Evolutionary conservation across 2,329 filamentous ascomycete species (phyloP), one percentile per base, ranked within the genome.

Genomic region (Byssochlamys sp.): DNA sequence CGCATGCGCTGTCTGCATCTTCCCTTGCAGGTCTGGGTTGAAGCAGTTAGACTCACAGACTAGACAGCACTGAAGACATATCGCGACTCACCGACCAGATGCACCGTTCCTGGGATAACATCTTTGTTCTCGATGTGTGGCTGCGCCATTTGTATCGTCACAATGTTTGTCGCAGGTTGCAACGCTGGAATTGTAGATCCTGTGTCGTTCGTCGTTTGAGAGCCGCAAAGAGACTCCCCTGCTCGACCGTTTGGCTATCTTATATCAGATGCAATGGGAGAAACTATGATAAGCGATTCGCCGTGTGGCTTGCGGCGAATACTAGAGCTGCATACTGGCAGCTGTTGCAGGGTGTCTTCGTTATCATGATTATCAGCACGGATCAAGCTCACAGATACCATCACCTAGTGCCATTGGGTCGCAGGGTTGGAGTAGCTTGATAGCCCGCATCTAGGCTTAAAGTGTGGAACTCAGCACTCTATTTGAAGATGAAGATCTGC

Each of bases 31-130:
- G 39, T 45, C 39, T 45, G n/a, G 19, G 19, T 24, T 19, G n/a
- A 45, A 6, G 39, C 39, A 2, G 39, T 45, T 45, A 45, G 39
- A 45, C 19, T 45, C 5, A 9, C 39, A 39, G 14, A 4, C 12
- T 61, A 56, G 10, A 62, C 66, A 66, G 62, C 7, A 62, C 57
- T n/a, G 61, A 62, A 29, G 63, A 64, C 29, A 63, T 62, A 14
- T 58, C 60, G 7, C 29, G 11, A 53, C 58, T 63, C 31, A 54
- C 74, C 72, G 11, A 75, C 67, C 52, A 75, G 65, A 28, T 70
- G 69, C 45, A 75, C 65, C 2, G 73, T 76, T 10, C 73, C 73
- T 0, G 73, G 71, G 31, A 66, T 55, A 33, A 53, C 49, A 51
- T 51, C 24, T 28, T 28, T 51, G 49, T 51, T 51, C 6, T 39